These are phyloP conservation scores for Nicotiana undulata DNA, from an alignment of 257 asterid species.

Conservation along the genomic window DNA sequence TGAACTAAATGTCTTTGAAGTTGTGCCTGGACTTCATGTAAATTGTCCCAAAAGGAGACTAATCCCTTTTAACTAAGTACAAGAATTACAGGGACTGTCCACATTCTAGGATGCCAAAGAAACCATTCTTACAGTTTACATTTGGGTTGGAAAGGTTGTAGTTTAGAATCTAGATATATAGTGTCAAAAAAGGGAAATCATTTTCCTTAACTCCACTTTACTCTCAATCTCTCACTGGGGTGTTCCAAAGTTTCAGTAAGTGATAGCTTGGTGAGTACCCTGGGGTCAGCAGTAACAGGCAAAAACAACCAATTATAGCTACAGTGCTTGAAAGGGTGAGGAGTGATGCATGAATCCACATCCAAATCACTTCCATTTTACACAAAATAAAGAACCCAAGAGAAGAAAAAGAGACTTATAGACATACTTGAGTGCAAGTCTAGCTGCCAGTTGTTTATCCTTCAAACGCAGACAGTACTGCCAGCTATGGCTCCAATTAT, in stretches of 20 bases:
- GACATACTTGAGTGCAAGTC: slow-evolving; percentile 76
- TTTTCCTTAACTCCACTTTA: background rate
- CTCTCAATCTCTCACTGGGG: background rate
- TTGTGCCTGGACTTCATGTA: no score
- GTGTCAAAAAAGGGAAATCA: background rate
- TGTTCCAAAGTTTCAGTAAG: background rate
- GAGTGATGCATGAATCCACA: background rate
- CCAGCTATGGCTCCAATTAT: slow-evolving; percentile 80
- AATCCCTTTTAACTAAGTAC: no score
- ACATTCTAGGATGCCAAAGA: no score
- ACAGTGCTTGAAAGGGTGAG: background rate
- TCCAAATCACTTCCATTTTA: background rate
- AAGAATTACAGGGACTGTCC: no score
- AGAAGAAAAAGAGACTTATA: slow-evolving; percentile 14
- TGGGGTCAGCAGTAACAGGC: background rate
- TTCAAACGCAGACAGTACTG: slow-evolving; percentile 87
- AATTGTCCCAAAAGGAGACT: no score
- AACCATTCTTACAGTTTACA: no score
- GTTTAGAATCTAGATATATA: background rate
- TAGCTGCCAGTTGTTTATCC: slow-evolving; percentile 83
- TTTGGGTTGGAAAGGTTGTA: background rate
- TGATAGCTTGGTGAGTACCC: background rate
- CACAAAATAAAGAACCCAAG: background rate
- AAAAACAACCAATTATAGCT: background rate
- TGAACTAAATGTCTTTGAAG: no score